Percentiles rank a stretch among this genome's conserved stretches.
Conservation (phyloP, 768 basidiomycete species). For the Podaxis mareebaensis region DNA sequence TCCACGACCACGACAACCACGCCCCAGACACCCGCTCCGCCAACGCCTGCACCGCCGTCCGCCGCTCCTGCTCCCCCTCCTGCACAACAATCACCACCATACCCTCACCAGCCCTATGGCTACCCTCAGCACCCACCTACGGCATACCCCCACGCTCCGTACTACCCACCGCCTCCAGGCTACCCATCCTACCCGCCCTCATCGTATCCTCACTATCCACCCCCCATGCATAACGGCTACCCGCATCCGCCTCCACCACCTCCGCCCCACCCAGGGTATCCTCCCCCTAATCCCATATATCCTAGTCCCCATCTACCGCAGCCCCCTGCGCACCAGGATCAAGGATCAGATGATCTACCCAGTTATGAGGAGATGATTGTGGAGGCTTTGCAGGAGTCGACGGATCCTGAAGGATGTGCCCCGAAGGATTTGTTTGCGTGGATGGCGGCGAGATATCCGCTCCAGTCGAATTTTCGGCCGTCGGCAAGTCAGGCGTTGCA, state of each 20-base stretch:
- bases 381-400: slow-evolving; percentile 67
- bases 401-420: slow-evolving; percentile 72
- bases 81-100: slow-evolving; percentile 27
- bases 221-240: slow-evolving; percentile 40
- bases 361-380: slow-evolving; percentile 94
- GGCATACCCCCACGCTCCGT: slow-evolving; percentile 67
- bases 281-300: slow-evolving; percentile 31
- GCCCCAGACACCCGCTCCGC: slow-evolving; percentile 15
- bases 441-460: slow-evolving; percentile 81
- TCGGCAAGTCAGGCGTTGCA: slow-evolving; percentile 89
- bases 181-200: slow-evolving; percentile 39
- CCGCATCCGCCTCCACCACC: slow-evolving; percentile 36
- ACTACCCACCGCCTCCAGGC: slow-evolving; percentile 53
- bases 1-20: slow-evolving; percentile 18
- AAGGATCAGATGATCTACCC: slow-evolving; percentile 58
- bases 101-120: slow-evolving; percentile 58
- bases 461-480: slow-evolving; percentile 87
- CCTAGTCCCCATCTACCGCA: slow-evolving; percentile 26
- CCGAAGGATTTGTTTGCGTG: slow-evolving; percentile 84
- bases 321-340: slow-evolving; percentile 28
- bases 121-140: slow-evolving; percentile 46
- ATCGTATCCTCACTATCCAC: slow-evolving; percentile 38
- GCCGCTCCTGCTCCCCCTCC: slow-evolving; percentile 18
- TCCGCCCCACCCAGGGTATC: slow-evolving; percentile 35
- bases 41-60: slow-evolving; percentile 21